Percentiles rank a stretch among this genome's conserved stretches.
Evolutionary conservation across 352 stramenopile genomes (phyloP).

Genomic region (Thraustotheca clavata): DNA sequence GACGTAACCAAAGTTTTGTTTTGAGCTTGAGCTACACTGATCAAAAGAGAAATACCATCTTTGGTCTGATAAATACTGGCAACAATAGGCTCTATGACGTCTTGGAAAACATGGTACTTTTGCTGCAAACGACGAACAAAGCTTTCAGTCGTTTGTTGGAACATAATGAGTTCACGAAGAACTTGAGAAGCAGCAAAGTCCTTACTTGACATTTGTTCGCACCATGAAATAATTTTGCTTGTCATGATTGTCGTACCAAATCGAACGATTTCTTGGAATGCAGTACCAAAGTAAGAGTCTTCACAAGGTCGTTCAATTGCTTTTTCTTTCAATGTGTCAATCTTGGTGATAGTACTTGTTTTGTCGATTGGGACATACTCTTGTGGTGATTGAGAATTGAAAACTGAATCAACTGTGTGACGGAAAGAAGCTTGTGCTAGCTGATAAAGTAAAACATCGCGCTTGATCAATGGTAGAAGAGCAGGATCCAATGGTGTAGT

Average conservation of each 20-base stretch:
- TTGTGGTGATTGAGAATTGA: conserved; percentile 43
- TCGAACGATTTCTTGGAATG: conserved; percentile 19
- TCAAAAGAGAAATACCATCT: conserved; percentile 70
- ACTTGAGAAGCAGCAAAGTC: conserved; percentile 28
- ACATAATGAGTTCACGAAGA: conserved; percentile 79
- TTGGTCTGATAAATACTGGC: conserved; percentile 77
- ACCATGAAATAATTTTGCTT: conserved; percentile 9
- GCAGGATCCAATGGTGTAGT: conserved; percentile 94
- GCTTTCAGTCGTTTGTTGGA: conserved; percentile 81
- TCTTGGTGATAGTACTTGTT: background rate
- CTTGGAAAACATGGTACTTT: conserved; percentile 71
- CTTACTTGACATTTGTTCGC: background rate
- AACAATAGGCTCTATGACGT: conserved; percentile 75
- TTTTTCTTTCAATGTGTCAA: conserved; percentile 6
- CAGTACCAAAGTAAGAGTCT: background rate
- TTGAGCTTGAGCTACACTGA: conserved; percentile 10
- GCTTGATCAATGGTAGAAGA: conserved; percentile 90
- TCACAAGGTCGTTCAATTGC: conserved; percentile 15
- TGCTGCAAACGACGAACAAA: conserved; percentile 54
- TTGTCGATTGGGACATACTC: background rate
- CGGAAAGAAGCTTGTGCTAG: conserved; percentile 67
- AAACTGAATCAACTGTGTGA: conserved; percentile 43
- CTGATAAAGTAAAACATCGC: conserved; percentile 85
- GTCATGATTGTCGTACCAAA: conserved; percentile 20
- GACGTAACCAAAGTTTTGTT: conserved; percentile 13